Base-by-base conservation (phyloP, 2,329 filamentous ascomycete species). In the Aspergillus sp. region DNA sequence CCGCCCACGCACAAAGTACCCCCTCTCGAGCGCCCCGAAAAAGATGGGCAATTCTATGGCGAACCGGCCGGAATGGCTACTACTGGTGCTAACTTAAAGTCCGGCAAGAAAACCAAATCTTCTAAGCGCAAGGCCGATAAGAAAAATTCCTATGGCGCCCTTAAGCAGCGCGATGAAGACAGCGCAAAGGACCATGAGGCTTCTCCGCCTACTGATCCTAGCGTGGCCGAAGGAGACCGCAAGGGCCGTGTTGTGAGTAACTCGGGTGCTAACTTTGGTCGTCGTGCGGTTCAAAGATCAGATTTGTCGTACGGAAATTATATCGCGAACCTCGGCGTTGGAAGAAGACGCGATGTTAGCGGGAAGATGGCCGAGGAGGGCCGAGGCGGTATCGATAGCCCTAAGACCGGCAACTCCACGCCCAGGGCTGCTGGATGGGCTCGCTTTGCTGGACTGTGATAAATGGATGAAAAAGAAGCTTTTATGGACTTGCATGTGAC, bases 321-420 rank as follows among this genome's bases (percentile, higher is more conserved):
- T 53, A 75, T 78, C 43, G 74, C 75, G 2, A 73, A 71, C 2
- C 60, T 78, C 4, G 77, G 77, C 1, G 76, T 80, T 36, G 77
- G 76, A n/a, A 68, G 78, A 54, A 68, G 77, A 53, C 70, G 77
- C 41, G 77, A 80, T 53, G 78, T 80, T 17, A 79, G 77, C 56
- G 78, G 77, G 2, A 79, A 79, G 55, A 64, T 79, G 13, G 77
- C 74, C 0, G 78, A 80, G 57, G 78, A 80, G 67, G 77, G 78
- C 4, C 69, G 77, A 22, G 68, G 72, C 17, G 68, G 70, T 9
- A 66, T 58, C 18, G 58, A 53, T n/a, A 41, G 34, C 42, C 43
- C 44, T 47, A 59, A 60, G 45, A 55, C 26, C 48, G 8, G 11
- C 34, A 41, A 50, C 12, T 32, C 48, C 17, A 20, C 39, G n/a